Evolutionary conservation across 306 rosid genomes (phyloP).

Genomic region (Cucurbita argyrosperma): DNA sequence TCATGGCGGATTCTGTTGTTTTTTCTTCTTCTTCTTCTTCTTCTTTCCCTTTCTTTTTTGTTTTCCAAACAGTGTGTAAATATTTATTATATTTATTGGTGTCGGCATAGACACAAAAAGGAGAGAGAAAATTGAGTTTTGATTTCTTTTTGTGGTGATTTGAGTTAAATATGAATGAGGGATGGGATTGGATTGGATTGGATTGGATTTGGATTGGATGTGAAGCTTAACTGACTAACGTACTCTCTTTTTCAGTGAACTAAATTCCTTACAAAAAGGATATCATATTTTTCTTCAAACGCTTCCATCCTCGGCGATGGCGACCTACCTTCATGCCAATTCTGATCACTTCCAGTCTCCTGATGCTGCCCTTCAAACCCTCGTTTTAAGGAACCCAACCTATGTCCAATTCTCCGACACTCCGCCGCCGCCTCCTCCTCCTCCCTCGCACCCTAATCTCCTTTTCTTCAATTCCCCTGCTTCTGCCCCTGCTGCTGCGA

Average conservation of each 20-base stretch:
- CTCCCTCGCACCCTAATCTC: constrained; percentile 24
- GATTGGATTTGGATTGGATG: constrained; percentile 11
- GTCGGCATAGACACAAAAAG: background rate
- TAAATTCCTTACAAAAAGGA: constrained; percentile 13
- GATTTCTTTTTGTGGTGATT: background rate
- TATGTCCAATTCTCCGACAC: constrained; percentile 69
- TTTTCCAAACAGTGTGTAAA: background rate
- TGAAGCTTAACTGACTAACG: constrained; percentile 17
- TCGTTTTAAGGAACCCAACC: constrained; percentile 76
- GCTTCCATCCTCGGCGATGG: constrained; percentile 29
- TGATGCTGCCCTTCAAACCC: constrained; percentile 78
- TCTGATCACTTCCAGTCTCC: constrained; percentile 55
- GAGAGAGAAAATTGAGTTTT: background rate
- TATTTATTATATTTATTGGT: background rate
- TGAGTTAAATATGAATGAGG: background rate
- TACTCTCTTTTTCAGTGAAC: constrained; percentile 23
- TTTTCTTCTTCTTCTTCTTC: background rate
- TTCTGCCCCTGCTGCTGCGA: constrained; percentile 1
- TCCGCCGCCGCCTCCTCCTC: constrained; percentile 38
- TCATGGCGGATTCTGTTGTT: background rate
- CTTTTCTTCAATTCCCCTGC: constrained; percentile 43
- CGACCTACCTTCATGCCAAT: constrained; percentile 77
- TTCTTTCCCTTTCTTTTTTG: background rate
- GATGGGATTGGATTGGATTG: constrained; percentile 1
- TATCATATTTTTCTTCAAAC: constrained; percentile 12